These are phyloP conservation scores for Microbotryum intermedium DNA, from an alignment of 1,284 basidiomycete genomes.

Conservation along the genomic window DNA sequence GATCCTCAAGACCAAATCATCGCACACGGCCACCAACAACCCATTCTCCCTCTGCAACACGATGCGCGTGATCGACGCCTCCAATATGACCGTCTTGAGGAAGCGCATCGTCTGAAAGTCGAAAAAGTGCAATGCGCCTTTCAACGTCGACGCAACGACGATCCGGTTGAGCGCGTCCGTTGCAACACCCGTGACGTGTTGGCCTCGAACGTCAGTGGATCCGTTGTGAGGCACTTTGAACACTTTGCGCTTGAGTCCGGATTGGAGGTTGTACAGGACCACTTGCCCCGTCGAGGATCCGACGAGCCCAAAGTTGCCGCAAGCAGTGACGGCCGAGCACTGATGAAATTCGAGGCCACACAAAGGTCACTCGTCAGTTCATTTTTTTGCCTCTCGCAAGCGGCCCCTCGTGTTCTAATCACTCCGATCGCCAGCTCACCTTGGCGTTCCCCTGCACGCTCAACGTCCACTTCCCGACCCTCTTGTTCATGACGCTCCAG, in stretches of 20 bases:
- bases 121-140: conserved; percentile 83
- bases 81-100: conserved; percentile 57
- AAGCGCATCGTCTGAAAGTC: conserved; percentile 81
- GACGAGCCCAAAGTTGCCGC: conserved; percentile 89
- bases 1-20: conserved; percentile 73
- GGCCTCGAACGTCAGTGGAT: conserved; percentile 41
- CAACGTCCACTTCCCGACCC: conserved; percentile 62
- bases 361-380: too few species aligned
- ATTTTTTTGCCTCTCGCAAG: too few species aligned
- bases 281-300: conserved; percentile 68
- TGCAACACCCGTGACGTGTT: conserved; percentile 65
- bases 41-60: conserved; percentile 75
- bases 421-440: too few species aligned
- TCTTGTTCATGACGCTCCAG: conserved; percentile 78
- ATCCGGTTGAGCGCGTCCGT: conserved; percentile 76
- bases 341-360: conserved; percentile 34
- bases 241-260: conserved; percentile 71
- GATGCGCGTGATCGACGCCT: conserved; percentile 62
- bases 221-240: conserved; percentile 46
- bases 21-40: conserved; percentile 73
- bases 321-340: conserved; percentile 85
- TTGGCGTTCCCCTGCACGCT: conserved; percentile 40
- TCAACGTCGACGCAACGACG: conserved; percentile 73
- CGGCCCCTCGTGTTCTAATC: too few species aligned
- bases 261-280: conserved; percentile 92